Base-by-base conservation (phyloP, 2,329 filamentous ascomycete species). In the Phaeophleospora eucalypticola region DNA sequence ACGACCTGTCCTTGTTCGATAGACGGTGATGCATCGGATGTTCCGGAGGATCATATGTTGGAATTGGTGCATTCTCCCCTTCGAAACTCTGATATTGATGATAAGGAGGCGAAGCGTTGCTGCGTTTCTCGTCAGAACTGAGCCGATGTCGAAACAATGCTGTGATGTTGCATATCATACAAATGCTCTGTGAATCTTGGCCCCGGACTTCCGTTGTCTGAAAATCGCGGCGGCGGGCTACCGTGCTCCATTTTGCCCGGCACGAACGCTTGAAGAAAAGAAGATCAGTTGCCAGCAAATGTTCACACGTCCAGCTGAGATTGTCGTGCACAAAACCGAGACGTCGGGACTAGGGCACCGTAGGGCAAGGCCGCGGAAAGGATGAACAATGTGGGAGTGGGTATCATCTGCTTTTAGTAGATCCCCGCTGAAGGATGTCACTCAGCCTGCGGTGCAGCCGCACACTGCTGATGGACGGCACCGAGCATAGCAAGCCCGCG, bases 161-260 rank as follows among this genome's bases (percentile, higher is more conserved):
- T n/a, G n/a, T n/a, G n/a, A n/a, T n/a, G n/a, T n/a, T n/a, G n/a
- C n/a, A n/a, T n/a, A n/a, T n/a, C n/a, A n/a, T 50, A 61, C 58
- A 61, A 51, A 40, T 61, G 54, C 40, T 61, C 59, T 41, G 48
- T 59, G 40, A 61, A 60, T 21, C 57, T 45, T 14, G 58, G 58
- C 37, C 8, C 33, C n/a, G 17, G 32, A 15, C 40, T 46, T 33
- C 43, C 38, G 19, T 34, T 50, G 18, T 58, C 56, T 14, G 50
- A 51, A 16, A 54, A 58, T 20, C 53, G 43, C 8, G 56, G 56
- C 15, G 48, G 49, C 33, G 52, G 54, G 37, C 46, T 55, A 21
- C 47, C 50, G 33, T 49, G 50, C 41, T 34, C 40, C 17, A 24
- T 43, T 24, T 18, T 19, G 20, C 24, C 40, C 17, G 21, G 24